A percentile compares a stretch with the other conserved stretches of the same genome.
Conservation (phyloP, 2,329 filamentous ascomycete species). For the Elsinoe perseae region DNA sequence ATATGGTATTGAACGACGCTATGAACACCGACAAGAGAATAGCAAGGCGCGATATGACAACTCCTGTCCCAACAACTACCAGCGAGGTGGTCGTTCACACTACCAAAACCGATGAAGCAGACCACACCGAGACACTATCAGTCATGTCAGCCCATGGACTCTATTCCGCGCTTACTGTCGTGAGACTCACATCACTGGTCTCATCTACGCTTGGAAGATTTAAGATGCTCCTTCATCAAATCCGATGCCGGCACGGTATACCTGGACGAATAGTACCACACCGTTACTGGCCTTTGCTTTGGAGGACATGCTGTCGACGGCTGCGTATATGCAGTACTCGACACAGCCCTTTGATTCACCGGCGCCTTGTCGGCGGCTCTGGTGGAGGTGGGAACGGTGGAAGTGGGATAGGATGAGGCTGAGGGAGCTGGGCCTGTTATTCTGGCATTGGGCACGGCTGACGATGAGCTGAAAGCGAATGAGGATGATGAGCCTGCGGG, state of each 20-base stretch:
- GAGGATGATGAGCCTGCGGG: not conserved
- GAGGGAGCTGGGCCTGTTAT: not conserved
- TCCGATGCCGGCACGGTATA: slow-evolving; percentile 10
- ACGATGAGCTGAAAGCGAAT: not conserved
- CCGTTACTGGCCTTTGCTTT: slow-evolving; percentile 7
- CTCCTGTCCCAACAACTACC: no score
- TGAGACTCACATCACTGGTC: not conserved
- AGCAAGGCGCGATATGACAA: no score
- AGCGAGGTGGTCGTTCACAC: no score
- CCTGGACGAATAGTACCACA: slow-evolving; percentile 12
- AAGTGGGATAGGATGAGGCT: not conserved
- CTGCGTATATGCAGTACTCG: slow-evolving; percentile 8
- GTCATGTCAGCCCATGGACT: no score
- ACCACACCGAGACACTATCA: no score
- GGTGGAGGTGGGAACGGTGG: not conserved
- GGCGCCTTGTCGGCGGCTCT: slow-evolving; percentile 11
- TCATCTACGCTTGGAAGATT: slow-evolving; percentile 5
- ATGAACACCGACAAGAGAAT: not conserved
- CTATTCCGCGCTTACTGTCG: no score
- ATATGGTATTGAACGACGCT: not conserved
- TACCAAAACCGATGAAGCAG: no score
- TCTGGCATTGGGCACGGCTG: not conserved
- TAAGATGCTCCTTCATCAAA: slow-evolving; percentile 15
- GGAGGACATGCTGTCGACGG: slow-evolving; percentile 6
- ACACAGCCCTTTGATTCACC: not conserved